A percentile compares a stretch with the other conserved stretches of the same genome.
Conservation (phyloP, 805 yeast genomes). For the Candida succiphila region DNA sequence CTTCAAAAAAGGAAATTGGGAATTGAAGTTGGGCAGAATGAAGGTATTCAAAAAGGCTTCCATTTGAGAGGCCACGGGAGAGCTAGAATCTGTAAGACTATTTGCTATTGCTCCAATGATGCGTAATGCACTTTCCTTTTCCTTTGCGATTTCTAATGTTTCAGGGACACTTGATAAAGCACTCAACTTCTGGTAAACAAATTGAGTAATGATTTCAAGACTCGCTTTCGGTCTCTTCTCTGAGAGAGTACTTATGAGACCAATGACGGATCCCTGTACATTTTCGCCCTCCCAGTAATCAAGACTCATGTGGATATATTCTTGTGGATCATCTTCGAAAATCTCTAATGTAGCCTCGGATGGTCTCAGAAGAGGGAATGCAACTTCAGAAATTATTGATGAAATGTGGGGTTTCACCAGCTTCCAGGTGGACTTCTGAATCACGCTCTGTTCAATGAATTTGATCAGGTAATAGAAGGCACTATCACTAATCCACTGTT, state of each 20-base stretch:
- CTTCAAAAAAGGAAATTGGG: constrained; percentile 55
- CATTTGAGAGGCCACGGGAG: constrained; percentile 53
- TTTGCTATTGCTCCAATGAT: constrained; percentile 67
- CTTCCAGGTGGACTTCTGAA: constrained; percentile 54
- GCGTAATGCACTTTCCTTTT: constrained; percentile 72
- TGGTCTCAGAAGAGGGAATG: constrained; percentile 75
- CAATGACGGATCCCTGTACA: constrained; percentile 74
- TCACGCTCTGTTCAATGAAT: constrained; percentile 54
- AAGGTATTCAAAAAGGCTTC: constrained; percentile 54
- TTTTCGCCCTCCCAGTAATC: constrained; percentile 56
- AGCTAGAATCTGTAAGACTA: constrained; percentile 40
- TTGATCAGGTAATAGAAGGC: constrained; percentile 55
- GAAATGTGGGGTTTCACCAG: constrained; percentile 61
- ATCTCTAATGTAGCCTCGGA: constrained; percentile 59
- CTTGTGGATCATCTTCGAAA: constrained; percentile 85
- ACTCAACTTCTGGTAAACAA: constrained; percentile 43
- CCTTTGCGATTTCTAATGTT: constrained; percentile 43
- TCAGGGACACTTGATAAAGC: constrained; percentile 26
- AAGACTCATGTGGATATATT: constrained; percentile 72
- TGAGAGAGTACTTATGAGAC: constrained; percentile 62
- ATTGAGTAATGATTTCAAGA: constrained; percentile 49
- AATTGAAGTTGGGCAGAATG: constrained; percentile 64
- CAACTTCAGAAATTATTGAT: constrained; percentile 56
- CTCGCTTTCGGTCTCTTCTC: constrained; percentile 54
- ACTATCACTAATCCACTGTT: constrained; percentile 61